Percentiles rank a stretch among this genome's conserved stretches.
Evolutionary conservation across 345 rosid species (phyloP).

Genomic region (Theobroma cacao): DNA sequence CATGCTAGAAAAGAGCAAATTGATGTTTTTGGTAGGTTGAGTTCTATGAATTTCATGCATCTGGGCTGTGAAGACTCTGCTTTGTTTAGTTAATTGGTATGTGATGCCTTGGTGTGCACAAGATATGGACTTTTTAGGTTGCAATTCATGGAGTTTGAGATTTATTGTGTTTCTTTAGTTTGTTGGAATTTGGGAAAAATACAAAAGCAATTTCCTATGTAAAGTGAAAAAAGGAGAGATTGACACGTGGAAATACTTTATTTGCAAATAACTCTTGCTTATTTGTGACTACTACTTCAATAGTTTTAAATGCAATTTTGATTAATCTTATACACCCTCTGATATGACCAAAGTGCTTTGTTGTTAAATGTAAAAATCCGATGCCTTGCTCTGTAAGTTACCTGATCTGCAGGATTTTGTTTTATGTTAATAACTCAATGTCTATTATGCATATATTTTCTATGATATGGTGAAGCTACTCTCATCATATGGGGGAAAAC

Average conservation of each 20-base stretch:
- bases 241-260: neutral
- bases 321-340: neutral
- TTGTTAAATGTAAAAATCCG: neutral
- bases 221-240: neutral
- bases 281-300: neutral
- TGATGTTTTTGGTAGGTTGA: constrained; percentile 75
- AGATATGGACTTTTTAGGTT: neutral
- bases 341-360: neutral
- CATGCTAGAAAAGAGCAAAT: constrained; percentile 61
- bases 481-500: neutral
- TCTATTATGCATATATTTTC: neutral
- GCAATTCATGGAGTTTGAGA: neutral
- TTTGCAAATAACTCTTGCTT: neutral
- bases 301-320: neutral
- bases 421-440: neutral
- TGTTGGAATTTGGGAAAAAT: neutral
- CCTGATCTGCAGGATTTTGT: neutral
- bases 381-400: neutral
- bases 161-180: neutral
- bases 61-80: neutral
- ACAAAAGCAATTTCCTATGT: neutral
- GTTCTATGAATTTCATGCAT: neutral
- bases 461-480: neutral
- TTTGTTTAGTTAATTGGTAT: neutral
- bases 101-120: neutral